Percentiles rank a stretch among this genome's conserved stretches.
phyloP scores from a whole-genome alignment of 495 filamentous ascomycete species.

The Lophium mytilinum region DNA sequence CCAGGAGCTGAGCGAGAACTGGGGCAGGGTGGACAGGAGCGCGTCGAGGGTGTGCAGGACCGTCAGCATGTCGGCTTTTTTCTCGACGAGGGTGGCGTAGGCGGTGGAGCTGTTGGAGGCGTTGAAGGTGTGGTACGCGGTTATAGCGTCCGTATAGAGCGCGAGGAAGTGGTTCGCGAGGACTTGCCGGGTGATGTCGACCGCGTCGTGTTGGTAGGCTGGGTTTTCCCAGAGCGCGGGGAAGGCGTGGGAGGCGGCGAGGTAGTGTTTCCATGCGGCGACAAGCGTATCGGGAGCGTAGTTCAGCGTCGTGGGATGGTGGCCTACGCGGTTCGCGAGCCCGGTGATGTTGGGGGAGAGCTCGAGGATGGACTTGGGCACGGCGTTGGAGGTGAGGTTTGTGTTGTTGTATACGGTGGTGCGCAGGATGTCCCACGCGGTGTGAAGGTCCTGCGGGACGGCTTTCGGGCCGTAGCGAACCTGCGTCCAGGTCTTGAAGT shows the following conservation, averaged over 20 bases:
- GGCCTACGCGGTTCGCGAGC: constrained; percentile 34
- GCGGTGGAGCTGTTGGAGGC: constrained; percentile 30
- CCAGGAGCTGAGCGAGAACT: constrained; percentile 42
- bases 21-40: constrained; percentile 39
- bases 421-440: constrained; percentile 43
- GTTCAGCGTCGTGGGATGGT: constrained; percentile 38
- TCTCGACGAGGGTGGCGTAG: constrained; percentile 22
- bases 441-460: constrained; percentile 35
- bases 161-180: constrained; percentile 41
- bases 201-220: constrained; percentile 43
- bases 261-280: constrained; percentile 38
- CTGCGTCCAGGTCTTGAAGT: constrained; percentile 43
- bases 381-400: constrained; percentile 36
- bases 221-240: constrained; percentile 39
- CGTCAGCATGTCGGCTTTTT: constrained; percentile 27
- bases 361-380: constrained; percentile 42
- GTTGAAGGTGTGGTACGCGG: constrained; percentile 24
- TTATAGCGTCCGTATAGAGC: constrained; percentile 26
- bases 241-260: constrained; percentile 33
- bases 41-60: constrained; percentile 37
- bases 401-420: constrained; percentile 47
- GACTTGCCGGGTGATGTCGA: constrained; percentile 47
- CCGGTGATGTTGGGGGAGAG: constrained; percentile 36
- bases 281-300: constrained; percentile 39
- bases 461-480: constrained; percentile 36